These are phyloP conservation scores for Fusarium odoratissimum DNA, from an alignment of 2,329 filamentous ascomycete genomes.

Conservation along the genomic window DNA sequence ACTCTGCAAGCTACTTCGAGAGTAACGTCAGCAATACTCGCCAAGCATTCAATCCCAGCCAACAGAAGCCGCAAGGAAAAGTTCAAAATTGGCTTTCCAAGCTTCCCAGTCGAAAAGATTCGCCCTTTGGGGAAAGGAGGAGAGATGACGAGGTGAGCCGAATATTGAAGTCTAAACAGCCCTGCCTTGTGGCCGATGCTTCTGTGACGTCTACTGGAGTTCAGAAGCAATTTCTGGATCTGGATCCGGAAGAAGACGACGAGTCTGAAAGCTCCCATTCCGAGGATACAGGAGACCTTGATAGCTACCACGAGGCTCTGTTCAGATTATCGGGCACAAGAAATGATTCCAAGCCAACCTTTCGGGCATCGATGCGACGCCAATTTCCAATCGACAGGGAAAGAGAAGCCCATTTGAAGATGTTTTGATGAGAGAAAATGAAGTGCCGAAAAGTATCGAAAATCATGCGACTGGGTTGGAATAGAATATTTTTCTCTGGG, in stretches of 20 bases:
- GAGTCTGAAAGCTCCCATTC: not conserved
- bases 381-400: not conserved
- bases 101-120: not conserved
- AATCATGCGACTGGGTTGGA: accelerated
- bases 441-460: accelerated
- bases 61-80: not conserved
- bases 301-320: not conserved
- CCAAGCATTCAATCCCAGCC: not conserved
- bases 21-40: no score
- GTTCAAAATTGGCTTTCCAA: not conserved
- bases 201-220: accelerated
- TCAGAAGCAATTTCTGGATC: not conserved
- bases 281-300: not conserved
- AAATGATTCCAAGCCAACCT: not conserved
- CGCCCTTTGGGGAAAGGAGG: accelerated
- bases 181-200: accelerated
- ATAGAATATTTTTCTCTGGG: not conserved
- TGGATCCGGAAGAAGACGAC: not conserved
- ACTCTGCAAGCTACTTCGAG: not conserved
- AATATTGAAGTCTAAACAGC: no score
- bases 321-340: not conserved
- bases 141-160: not conserved
- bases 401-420: not conserved
- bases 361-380: not conserved
- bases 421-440: accelerated